Conservation (phyloP, 768 basidiomycete species). For the Psilocybe sp. region DNA sequence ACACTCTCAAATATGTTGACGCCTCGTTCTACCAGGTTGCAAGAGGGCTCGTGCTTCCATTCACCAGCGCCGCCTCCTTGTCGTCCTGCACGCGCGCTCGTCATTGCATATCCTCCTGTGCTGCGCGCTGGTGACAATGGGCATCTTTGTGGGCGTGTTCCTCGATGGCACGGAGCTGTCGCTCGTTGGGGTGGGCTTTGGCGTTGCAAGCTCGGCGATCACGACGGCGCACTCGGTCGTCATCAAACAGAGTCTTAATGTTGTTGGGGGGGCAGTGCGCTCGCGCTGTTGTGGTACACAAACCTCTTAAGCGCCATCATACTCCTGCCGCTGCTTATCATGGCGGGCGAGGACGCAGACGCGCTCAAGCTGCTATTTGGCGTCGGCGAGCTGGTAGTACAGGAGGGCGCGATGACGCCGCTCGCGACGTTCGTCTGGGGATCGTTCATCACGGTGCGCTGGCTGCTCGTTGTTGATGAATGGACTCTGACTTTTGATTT, state of each 20-base stretch:
- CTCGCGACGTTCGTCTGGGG: slow-evolving; percentile 74
- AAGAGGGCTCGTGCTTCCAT: slow-evolving; percentile 88
- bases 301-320: slow-evolving; percentile 77
- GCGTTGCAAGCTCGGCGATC: slow-evolving; percentile 81
- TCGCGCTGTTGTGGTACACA: slow-evolving; percentile 88
- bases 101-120: too few relatives aligned
- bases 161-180: too few relatives aligned
- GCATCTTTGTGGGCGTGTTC: too few relatives aligned
- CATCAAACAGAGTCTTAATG: slow-evolving; percentile 80
- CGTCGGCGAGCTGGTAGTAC: slow-evolving; percentile 30
- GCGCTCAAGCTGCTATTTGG: slow-evolving; percentile 60
- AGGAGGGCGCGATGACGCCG: slow-evolving; percentile 42
- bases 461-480: not conserved
- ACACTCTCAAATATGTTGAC: slow-evolving; percentile 89
- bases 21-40: slow-evolving; percentile 96
- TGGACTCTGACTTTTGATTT: too few relatives aligned
- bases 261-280: slow-evolving; percentile 82
- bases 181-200: slow-evolving; percentile 78
- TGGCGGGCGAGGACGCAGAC: slow-evolving; percentile 73
- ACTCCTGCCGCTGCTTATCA: slow-evolving; percentile 69
- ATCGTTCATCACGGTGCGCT: slow-evolving; percentile 35
- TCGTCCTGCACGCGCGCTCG: too few relatives aligned
- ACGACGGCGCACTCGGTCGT: slow-evolving; percentile 91
- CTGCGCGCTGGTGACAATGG: slow-evolving; percentile 79
- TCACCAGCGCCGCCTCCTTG: too few relatives aligned